A percentile compares a stretch with the other conserved stretches of the same genome.
These are phyloP conservation scores for Solanum tarapatanum DNA, from an alignment of 257 asterid genomes.

Conservation along the genomic window DNA sequence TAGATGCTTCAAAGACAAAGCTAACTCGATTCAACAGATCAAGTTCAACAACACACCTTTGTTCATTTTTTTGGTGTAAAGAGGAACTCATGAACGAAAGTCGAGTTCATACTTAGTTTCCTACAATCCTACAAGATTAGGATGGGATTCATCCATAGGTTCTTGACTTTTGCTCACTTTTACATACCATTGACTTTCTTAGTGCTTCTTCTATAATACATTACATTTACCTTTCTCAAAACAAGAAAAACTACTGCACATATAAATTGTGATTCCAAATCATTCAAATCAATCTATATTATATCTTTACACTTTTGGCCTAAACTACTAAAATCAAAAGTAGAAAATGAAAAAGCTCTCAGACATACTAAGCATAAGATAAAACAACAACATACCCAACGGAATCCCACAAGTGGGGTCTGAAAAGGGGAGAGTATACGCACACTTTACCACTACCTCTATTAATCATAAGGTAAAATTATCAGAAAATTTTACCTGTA, in stretches of 20 bases:
- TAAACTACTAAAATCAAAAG: neutral
- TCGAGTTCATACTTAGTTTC: neutral
- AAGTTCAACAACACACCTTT: neutral
- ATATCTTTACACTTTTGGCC: neutral
- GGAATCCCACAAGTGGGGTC: neutral
- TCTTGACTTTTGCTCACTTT: neutral
- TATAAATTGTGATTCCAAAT: neutral
- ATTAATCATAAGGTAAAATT: neutral
- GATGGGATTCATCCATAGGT: neutral
- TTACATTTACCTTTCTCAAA: neutral
- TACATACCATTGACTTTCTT: neutral
- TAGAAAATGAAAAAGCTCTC: neutral
- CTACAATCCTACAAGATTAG: neutral
- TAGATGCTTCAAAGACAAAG: neutral
- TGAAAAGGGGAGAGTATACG: neutral
- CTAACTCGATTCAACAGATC: neutral
- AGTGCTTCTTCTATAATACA: neutral
- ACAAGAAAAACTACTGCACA: neutral
- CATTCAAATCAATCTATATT: neutral
- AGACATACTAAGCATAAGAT: no score
- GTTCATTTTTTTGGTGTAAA: neutral
- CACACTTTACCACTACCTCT: no score
- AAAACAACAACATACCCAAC: no score
- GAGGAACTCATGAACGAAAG: neutral
- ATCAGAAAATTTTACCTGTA: conserved; percentile 9